These are phyloP conservation scores for Amylocystis lapponica DNA, from an alignment of 768 basidiomycete genomes.

Conservation along the genomic window DNA sequence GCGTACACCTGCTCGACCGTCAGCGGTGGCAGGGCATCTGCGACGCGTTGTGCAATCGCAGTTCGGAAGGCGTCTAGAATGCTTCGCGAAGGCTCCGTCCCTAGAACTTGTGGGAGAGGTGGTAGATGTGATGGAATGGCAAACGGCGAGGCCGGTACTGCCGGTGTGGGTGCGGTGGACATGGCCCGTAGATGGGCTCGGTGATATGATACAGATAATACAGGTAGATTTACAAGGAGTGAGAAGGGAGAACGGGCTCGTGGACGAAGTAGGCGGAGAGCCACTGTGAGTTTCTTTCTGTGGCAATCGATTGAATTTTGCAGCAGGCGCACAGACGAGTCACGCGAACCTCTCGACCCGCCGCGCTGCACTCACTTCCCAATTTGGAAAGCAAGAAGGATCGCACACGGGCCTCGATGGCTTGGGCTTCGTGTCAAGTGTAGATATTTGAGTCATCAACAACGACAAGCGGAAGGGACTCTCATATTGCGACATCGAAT, in stretches of 20 bases:
- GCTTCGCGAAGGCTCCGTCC: slow-evolving; percentile 58
- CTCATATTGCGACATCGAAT: too few species aligned
- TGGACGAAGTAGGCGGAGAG: neutral
- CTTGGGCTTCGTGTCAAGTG: too few species aligned
- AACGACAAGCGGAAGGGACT: too few species aligned
- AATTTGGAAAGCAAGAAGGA: too few species aligned
- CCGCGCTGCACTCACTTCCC: neutral
- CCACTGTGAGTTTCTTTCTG: neutral
- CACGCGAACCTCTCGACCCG: neutral
- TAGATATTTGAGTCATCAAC: too few species aligned
- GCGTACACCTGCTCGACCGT: slow-evolving; percentile 73
- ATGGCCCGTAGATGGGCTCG: neutral
- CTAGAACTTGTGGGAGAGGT: slow-evolving; percentile 34
- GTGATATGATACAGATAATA: slow-evolving; percentile 2
- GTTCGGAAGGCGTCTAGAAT: slow-evolving; percentile 74
- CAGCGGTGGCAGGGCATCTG: slow-evolving; percentile 58
- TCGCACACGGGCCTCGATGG: too few species aligned
- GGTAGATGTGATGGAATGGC: slow-evolving; percentile 18
- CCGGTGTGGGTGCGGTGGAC: neutral
- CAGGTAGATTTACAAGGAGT: too few species aligned
- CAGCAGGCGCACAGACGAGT: neutral
- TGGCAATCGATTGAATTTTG: slow-evolving; percentile 13
- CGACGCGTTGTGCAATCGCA: slow-evolving; percentile 70
- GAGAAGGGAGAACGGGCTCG: neutral
- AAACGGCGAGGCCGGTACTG: slow-evolving; percentile 8